phyloP scores from a whole-genome alignment of 208 protist genomes.

The Spongospora subterranea region DNA sequence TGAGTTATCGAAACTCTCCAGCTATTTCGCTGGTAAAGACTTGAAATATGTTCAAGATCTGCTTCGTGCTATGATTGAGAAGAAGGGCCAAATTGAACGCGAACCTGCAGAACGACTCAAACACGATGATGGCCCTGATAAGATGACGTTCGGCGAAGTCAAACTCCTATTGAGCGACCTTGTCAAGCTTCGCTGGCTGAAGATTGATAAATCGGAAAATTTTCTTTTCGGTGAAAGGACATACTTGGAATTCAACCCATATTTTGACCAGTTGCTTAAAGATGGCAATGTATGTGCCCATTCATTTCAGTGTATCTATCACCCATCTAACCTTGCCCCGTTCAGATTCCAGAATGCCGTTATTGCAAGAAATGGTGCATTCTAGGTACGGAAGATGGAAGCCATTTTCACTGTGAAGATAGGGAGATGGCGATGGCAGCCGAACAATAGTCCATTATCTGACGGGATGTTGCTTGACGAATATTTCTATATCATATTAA shows the following conservation, averaged over 20 bases:
- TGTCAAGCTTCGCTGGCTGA: not conserved
- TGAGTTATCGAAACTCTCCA: not conserved
- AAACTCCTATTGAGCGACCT: not conserved
- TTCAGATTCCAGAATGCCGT: not conserved
- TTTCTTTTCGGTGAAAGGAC: conserved; percentile 5
- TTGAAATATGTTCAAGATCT: not conserved
- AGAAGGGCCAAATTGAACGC: not conserved
- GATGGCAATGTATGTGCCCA: not conserved
- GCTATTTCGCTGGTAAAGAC: not conserved
- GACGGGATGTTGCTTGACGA: too few relatives aligned
- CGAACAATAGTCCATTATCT: too few relatives aligned
- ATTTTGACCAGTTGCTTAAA: conserved; percentile 5
- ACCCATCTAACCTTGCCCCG: not conserved
- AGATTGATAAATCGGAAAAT: not conserved
- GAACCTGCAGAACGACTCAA: not conserved
- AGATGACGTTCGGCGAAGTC: not conserved
- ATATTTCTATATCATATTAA: too few relatives aligned
- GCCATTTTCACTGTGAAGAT: conserved; percentile 36
- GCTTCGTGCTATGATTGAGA: not conserved
- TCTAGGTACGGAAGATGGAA: not conserved
- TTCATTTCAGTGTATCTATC: not conserved
- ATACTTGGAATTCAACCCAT: not conserved
- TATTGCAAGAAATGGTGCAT: not conserved
- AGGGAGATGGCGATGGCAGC: too few relatives aligned
- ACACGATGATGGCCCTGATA: not conserved